Evolutionary conservation across 2,329 filamentous ascomycete species (phyloP), one percentile per base, ranked within the genome.

Genomic region (Gaeumannomyces tritici): DNA sequence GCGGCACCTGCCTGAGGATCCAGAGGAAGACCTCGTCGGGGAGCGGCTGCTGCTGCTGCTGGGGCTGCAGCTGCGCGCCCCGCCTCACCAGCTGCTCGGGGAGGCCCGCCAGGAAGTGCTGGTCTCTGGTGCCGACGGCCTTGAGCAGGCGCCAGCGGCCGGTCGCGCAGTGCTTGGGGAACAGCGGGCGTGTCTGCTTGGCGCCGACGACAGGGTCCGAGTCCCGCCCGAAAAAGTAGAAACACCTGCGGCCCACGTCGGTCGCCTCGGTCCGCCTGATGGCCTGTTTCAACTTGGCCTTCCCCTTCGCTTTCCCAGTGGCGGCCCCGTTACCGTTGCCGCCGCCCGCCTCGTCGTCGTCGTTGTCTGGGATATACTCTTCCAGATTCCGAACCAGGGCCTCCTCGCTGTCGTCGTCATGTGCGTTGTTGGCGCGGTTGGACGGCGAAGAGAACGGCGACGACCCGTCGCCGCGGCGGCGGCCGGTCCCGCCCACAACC

Each of bases 21-120:
- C 89, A 93, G 21, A 80, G 68, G 60, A 90, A 79, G 1, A 91
- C 69, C 62, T 88, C 81, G 64, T 90, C 83, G 0, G 89, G 84
- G n/a, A 59, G 57, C 33, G 33, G 5, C 13, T 47, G 57, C 31
- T 11, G 31, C n/a, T 33, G 57, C 12, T 42, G 35, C 35, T 42
- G 35, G 18, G 35, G 35, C 11, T 42, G 35, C 15, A 91, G 70
- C 3, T 70, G 66, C 15, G 73, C 71, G 54, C 75, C 75, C 63
- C 73, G 72, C 5, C 71, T 69, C 21, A 83, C 74, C 18, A 87
- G 75, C 57, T 83, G 80, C 62, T 83, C 79, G 1, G 86, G 79
- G 62, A 89, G 74, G 1, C 89, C 88, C 26, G 84, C 86, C 28
- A 84, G 73, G 61, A 91, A 82, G 51, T 83, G 77, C 66, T 86